phyloP scores from a whole-genome alignment of 1,284 basidiomycete species.

The Ustilago nuda region DNA sequence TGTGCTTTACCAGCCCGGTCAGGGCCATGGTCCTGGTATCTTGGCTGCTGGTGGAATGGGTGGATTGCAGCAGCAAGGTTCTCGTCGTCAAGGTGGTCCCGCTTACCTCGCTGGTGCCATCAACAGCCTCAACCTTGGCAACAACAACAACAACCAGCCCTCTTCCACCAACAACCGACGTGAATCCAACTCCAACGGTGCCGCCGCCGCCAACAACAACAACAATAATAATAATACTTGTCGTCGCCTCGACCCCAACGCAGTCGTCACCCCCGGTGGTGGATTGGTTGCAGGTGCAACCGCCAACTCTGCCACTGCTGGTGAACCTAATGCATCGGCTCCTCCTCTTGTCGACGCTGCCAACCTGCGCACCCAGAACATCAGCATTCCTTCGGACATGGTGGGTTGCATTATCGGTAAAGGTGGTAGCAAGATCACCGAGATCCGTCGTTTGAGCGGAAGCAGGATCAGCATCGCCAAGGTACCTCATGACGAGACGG shows the following conservation, averaged over 20 bases:
- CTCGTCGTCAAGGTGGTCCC: constrained; percentile 56
- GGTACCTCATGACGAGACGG: constrained; percentile 96
- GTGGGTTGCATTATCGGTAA: constrained; percentile 85
- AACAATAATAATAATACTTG: constrained; percentile 8
- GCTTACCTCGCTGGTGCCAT: constrained; percentile 70
- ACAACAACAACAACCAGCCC: constrained; percentile 55
- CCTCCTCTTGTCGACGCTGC: constrained; percentile 70
- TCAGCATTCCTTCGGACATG: constrained; percentile 91
- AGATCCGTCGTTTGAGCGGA: constrained; percentile 95
- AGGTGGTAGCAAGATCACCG: constrained; percentile 96
- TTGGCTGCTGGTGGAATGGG: constrained; percentile 71
- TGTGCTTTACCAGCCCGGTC: constrained; percentile 90
- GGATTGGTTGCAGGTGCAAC: constrained; percentile 60
- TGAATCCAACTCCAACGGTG: constrained; percentile 11
- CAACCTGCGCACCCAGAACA: constrained; percentile 96
- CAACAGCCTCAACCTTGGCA: constrained; percentile 39
- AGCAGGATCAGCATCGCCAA: constrained; percentile 98
- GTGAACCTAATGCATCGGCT: constrained; percentile 48
- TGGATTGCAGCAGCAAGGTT: constrained; percentile 62
- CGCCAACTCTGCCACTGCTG: constrained; percentile 62
- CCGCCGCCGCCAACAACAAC: constrained; percentile 2
- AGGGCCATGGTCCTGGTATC: constrained; percentile 70
- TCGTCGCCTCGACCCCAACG: constrained; percentile 54
- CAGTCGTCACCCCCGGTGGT: constrained; percentile 63
- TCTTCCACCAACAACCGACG: too few species aligned